Conservation (phyloP, 2,329 filamentous ascomycete species). For the Trichoderma arundinaceum region DNA sequence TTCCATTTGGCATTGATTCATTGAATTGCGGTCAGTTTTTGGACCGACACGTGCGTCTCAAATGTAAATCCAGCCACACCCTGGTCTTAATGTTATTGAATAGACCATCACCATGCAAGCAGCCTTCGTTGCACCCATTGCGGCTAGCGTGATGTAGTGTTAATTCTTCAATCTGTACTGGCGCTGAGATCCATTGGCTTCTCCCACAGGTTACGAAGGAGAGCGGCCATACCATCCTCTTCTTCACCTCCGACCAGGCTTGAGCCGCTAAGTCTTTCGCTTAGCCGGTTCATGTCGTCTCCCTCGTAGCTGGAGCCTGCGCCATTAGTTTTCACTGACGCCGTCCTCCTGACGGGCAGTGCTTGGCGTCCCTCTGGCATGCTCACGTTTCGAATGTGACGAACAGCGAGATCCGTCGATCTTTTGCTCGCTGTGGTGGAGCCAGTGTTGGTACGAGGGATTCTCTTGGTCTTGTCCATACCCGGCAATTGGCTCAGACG, state of each 20-base stretch:
- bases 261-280: slow-evolving; percentile 55
- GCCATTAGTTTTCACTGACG: slow-evolving; percentile 48
- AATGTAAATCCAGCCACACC: background rate
- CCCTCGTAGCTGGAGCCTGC: slow-evolving; percentile 53
- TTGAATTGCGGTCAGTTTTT: too few relatives aligned
- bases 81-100: background rate
- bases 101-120: background rate
- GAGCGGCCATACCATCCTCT: slow-evolving; percentile 56
- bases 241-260: slow-evolving; percentile 57
- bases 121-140: too few relatives aligned
- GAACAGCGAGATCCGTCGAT: slow-evolving; percentile 40
- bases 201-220: slow-evolving; percentile 66
- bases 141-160: background rate
- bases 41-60: too few relatives aligned
- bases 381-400: slow-evolving; percentile 49
- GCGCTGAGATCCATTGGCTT: slow-evolving; percentile 63
- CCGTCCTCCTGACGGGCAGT: slow-evolving; percentile 42
- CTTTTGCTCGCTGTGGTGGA: slow-evolving; percentile 48
- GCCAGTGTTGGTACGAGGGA: slow-evolving; percentile 50
- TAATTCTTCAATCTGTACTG: slow-evolving; percentile 43
- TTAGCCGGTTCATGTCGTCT: slow-evolving; percentile 51
- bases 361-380: slow-evolving; percentile 45
- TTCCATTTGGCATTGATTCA: background rate
- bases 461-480: slow-evolving; percentile 56
- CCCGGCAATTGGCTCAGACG: slow-evolving; percentile 55